A percentile compares a stretch with the other conserved stretches of the same genome.
These are phyloP conservation scores for Cadophora gregata DNA, from an alignment of 2,329 filamentous ascomycete genomes.

Conservation along the genomic window DNA sequence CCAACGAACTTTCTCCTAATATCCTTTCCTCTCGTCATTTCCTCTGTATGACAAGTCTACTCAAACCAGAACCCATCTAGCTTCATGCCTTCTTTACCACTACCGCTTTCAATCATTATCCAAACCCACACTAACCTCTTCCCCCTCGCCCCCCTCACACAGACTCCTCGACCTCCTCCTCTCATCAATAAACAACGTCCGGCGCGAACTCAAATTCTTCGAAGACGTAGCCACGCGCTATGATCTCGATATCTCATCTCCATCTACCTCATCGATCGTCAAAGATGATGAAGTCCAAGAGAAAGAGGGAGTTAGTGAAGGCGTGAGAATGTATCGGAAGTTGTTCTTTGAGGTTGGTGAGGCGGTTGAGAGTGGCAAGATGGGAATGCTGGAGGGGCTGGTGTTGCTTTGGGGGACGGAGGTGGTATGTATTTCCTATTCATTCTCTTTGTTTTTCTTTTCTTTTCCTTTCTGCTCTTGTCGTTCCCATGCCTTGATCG, in stretches of 20 bases:
- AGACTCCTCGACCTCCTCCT: constrained; percentile 67
- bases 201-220: constrained; percentile 71
- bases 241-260: constrained; percentile 53
- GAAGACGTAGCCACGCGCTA: constrained; percentile 67
- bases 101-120: no score
- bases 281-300: background rate
- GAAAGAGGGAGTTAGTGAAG: constrained; percentile 37
- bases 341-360: constrained; percentile 55
- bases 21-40: background rate
- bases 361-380: background rate
- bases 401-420: constrained; percentile 82
- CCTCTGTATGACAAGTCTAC: background rate
- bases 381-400: constrained; percentile 63
- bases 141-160: background rate
- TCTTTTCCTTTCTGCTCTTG: background rate
- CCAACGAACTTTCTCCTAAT: background rate
- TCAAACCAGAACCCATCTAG: background rate
- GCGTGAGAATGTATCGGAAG: constrained; percentile 47
- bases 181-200: constrained; percentile 68
- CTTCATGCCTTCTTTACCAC: no score
- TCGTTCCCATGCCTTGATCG: no score
- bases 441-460: background rate
- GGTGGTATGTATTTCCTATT: constrained; percentile 45
- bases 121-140: background rate
- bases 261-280: background rate